Conservation (phyloP, 1,284 basidiomycete species). For the Ceratobasidium sp. region DNA sequence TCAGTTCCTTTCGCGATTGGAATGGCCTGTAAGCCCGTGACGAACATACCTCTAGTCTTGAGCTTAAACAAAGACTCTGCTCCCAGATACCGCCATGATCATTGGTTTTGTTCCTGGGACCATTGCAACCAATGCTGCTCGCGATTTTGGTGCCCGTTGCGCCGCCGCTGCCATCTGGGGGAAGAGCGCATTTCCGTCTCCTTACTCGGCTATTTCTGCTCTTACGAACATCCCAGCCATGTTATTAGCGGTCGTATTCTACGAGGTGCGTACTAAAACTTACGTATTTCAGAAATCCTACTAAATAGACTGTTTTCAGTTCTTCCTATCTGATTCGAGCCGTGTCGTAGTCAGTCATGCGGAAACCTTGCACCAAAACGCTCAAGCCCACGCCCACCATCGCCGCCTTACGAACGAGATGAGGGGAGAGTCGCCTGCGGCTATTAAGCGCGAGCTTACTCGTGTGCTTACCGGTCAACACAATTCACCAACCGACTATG, state of each 20-base stretch:
- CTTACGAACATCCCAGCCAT: conserved; percentile 70
- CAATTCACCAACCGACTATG: background rate
- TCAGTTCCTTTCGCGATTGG: conserved; percentile 67
- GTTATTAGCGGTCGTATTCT: conserved; percentile 64
- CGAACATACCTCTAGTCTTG: no score
- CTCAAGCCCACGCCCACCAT: conserved; percentile 41
- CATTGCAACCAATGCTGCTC: conserved; percentile 72
- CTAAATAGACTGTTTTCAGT: conserved; percentile 50
- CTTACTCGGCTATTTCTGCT: conserved; percentile 41
- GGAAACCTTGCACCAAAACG: conserved; percentile 35
- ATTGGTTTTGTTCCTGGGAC: conserved; percentile 71
- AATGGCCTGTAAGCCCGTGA: conserved; percentile 52
- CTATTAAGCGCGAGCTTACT: conserved; percentile 39
- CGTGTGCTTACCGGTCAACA: conserved; percentile 20
- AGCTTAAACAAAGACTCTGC: conserved; percentile 45
- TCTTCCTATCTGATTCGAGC: conserved; percentile 68
- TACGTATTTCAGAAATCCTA: background rate
- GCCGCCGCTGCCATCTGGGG: conserved; percentile 45
- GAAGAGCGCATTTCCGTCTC: conserved; percentile 35
- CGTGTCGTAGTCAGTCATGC: conserved; percentile 52
- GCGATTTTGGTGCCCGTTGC: conserved; percentile 68
- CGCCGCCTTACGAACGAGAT: conserved; percentile 40
- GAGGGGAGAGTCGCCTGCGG: conserved; percentile 33
- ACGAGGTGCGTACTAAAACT: conserved; percentile 55
- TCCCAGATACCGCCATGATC: conserved; percentile 65